Evolutionary conservation across 768 basidiomycete genomes (phyloP).

Genomic region (Royoungia palumana): DNA sequence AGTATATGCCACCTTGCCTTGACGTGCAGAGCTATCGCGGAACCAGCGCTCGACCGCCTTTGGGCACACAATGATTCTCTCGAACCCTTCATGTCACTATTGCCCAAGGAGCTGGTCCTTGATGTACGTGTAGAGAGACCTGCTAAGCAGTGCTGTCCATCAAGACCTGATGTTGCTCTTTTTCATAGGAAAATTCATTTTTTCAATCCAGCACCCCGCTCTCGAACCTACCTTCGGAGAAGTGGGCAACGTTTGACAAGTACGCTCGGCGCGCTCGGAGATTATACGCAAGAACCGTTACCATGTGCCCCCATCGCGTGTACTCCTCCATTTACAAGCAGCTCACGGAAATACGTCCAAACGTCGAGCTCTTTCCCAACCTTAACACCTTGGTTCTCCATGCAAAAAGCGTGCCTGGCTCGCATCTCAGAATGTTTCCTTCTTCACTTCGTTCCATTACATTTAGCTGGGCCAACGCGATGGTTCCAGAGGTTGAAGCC

Average conservation of each 20-base stretch:
- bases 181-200: conserved; percentile 16
- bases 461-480: conserved; percentile 20
- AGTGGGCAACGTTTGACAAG: conserved; percentile 21
- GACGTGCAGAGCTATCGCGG: conserved; percentile 20
- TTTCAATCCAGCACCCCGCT: conserved; percentile 12
- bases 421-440: conserved; percentile 20
- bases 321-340: conserved; percentile 27
- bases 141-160: neutral
- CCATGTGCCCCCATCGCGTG: conserved; percentile 23
- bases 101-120: conserved; percentile 20
- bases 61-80: conserved; percentile 24
- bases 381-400: conserved; percentile 16
- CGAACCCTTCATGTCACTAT: conserved; percentile 22
- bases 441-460: conserved; percentile 21
- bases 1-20: conserved; percentile 17
- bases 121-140: conserved; percentile 11
- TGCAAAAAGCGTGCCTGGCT: conserved; percentile 9
- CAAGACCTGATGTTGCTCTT: conserved; percentile 5
- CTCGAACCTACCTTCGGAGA: conserved; percentile 8
- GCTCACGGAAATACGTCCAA: conserved; percentile 18
- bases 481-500: conserved; percentile 10
- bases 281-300: conserved; percentile 26
- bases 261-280: conserved; percentile 20
- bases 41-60: conserved; percentile 22
- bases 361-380: conserved; percentile 25